Base-by-base conservation (phyloP, 169 alveolate genomes). In the Toxoplasma gondii region DNA sequence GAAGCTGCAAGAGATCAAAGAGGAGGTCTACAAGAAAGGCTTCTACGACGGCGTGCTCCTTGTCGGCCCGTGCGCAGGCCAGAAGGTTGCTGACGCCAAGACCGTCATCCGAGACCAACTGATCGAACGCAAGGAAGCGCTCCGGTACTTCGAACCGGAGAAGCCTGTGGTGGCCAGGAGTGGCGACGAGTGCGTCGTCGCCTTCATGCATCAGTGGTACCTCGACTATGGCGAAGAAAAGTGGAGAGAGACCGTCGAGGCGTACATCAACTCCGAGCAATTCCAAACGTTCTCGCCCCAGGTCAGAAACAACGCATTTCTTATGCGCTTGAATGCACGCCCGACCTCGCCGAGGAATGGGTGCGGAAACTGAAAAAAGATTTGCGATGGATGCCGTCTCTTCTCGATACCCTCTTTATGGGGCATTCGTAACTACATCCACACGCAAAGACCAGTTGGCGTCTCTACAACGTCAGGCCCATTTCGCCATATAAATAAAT, bases 161-260 rank as follows among this genome's bases (percentile, higher is more conserved):
- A 98, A 98, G 43, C 91, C 96, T 31, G 99, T 99, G 5, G 97
- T 98, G 45, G 98, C 99, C 36, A 96, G 99, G 93, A 97, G 99
- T 78, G 99, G 99, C 27, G 99, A 98, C 91, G 98, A 97, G 92
- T 99, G 99, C 94, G 98, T 99, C 49, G 99, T 99, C 49, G 99
- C 99, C 1, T 94, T 98, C 53, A 98, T 99, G 87, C 98, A 98
- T 94, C 98, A 99, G 97, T 99, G 99, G 99, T 99, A 98, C 97
- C 95, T 99, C 69, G 98, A 97, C 91, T 99, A 99, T 97, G 99
- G 99, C 38, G 99, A 99, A 93, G 98, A 98, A 80, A 97, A 97
- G 24, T 99, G 99, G 99, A 98, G 98, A 92, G 94, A 97, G 39
- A 95, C 95, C 36, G 99, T 99, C 2, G 96, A 96, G 88, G 98